Evolutionary conservation across 139 green algal species (phyloP).

Genomic region (Volvox africanus): DNA sequence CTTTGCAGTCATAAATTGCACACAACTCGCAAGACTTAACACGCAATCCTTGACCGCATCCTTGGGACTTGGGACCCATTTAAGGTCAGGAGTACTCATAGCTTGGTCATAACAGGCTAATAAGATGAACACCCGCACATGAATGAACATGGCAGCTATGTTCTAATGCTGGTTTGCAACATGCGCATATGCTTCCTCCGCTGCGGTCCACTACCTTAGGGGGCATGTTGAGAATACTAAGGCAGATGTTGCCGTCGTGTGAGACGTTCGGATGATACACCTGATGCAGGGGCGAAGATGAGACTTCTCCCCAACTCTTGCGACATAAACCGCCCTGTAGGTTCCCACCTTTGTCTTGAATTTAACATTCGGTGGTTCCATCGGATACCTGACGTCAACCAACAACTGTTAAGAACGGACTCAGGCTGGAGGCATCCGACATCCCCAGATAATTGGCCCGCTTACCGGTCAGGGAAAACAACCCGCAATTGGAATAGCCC

Average conservation of each 20-base stretch:
- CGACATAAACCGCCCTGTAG: too few species aligned
- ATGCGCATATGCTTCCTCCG: neutral
- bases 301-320: too few species aligned
- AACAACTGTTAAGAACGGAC: neutral
- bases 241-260: conserved; percentile 70
- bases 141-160: too few species aligned
- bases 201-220: conserved; percentile 59
- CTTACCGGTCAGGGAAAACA: conserved; percentile 11
- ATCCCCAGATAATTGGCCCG: neutral
- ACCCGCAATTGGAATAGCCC: conserved; percentile 4
- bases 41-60: too few species aligned
- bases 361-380: conserved; percentile 42
- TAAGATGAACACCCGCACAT: too few species aligned
- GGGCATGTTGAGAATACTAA: conserved; percentile 77
- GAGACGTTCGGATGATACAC: conserved; percentile 87
- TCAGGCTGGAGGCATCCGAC: neutral
- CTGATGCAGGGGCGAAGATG: neutral
- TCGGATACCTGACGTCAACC: conserved; percentile 27
- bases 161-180: too few species aligned
- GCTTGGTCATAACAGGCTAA: too few species aligned
- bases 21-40: too few species aligned
- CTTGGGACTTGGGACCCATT: neutral
- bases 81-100: too few species aligned
- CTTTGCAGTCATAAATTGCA: too few species aligned
- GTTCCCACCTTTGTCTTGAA: conserved; percentile 22